Evolutionary conservation across 2,329 filamentous ascomycete genomes (phyloP).

Genomic region (Xylaria sp.): DNA sequence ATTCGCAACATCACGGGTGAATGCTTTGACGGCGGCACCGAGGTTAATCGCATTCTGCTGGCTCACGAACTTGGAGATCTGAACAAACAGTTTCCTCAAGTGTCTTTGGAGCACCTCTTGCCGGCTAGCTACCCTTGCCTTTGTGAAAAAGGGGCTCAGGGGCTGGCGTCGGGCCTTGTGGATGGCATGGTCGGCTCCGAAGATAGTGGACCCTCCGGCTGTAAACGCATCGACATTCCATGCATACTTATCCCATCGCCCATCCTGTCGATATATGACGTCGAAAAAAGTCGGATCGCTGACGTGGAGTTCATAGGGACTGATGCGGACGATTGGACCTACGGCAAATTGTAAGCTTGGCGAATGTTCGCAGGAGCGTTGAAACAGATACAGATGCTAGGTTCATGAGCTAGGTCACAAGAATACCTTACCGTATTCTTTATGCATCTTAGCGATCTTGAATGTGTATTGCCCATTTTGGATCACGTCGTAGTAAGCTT

Average conservation of each 20-base stretch:
- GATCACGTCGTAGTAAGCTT: conserved; percentile 28
- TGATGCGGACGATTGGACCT: conserved; percentile 35
- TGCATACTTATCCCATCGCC: conserved; percentile 32
- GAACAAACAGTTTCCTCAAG: conserved; percentile 14
- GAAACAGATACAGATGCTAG: too few relatives aligned
- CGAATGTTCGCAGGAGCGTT: too few relatives aligned
- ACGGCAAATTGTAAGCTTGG: too few relatives aligned
- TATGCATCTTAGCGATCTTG: conserved; percentile 27
- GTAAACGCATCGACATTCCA: conserved; percentile 28
- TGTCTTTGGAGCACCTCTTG: conserved; percentile 17
- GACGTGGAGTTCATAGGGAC: conserved; percentile 29
- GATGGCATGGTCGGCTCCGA: conserved; percentile 12
- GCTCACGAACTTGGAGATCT: neutral
- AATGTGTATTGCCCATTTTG: conserved; percentile 28
- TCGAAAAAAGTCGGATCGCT: conserved; percentile 25
- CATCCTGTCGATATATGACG: conserved; percentile 26
- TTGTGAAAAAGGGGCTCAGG: conserved; percentile 38
- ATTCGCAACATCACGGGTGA: conserved; percentile 33
- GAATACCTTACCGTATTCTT: conserved; percentile 31
- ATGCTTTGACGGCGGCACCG: conserved; percentile 27
- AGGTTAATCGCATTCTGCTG: conserved; percentile 23
- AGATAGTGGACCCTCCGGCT: conserved; percentile 15
- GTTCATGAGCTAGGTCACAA: too few relatives aligned
- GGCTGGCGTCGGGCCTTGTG: conserved; percentile 34
- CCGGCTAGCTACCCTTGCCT: conserved; percentile 1